Conservation (phyloP, 164 flowering plant species). For the Euptelea pleiosperma region DNA sequence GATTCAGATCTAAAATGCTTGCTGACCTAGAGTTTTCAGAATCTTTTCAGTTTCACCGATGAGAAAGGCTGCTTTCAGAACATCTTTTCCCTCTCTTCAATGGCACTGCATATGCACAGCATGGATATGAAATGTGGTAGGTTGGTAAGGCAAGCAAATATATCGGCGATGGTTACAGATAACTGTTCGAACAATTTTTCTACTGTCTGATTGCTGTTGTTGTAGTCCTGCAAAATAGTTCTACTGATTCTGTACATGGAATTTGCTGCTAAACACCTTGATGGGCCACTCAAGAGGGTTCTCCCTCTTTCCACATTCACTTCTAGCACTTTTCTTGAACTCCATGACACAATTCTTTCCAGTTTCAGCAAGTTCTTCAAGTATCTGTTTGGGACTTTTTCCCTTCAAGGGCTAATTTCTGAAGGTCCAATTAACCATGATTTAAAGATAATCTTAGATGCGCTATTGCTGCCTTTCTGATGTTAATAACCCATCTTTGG, state of each 20-base stretch:
- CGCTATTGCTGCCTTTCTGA: slow-evolving; percentile 46
- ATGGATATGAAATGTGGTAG: slow-evolving; percentile 27
- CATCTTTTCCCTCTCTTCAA: slow-evolving; percentile 37
- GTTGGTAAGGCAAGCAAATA: slow-evolving; percentile 59
- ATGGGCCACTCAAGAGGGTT: not conserved
- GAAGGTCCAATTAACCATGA: slow-evolving; percentile 54
- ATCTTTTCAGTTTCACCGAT: slow-evolving; percentile 47
- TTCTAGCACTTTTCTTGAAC: slow-evolving; percentile 12
- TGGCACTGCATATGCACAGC: slow-evolving; percentile 30
- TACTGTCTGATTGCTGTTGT: slow-evolving; percentile 2
- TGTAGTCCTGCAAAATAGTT: slow-evolving; percentile 29
- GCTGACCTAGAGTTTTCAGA: slow-evolving; percentile 30
- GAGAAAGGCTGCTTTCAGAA: slow-evolving; percentile 34
- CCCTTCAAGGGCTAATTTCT: slow-evolving; percentile 26
- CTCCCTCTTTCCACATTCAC: not conserved
- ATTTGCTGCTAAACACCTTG: slow-evolving; percentile 39
- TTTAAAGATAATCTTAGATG: slow-evolving; percentile 42
- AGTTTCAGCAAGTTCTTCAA: slow-evolving; percentile 31
- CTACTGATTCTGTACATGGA: slow-evolving; percentile 54
- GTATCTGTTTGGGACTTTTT: slow-evolving; percentile 33
- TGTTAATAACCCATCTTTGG: slow-evolving; percentile 19
- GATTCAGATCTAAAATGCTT: slow-evolving; percentile 19
- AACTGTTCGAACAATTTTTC: slow-evolving; percentile 31
- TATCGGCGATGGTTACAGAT: slow-evolving; percentile 36
- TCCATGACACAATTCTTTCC: slow-evolving; percentile 31